A percentile compares a stretch with the other conserved stretches of the same genome.
Evolutionary conservation across 805 yeast genomes (phyloP).

Genomic region (Candida chauliodis): DNA sequence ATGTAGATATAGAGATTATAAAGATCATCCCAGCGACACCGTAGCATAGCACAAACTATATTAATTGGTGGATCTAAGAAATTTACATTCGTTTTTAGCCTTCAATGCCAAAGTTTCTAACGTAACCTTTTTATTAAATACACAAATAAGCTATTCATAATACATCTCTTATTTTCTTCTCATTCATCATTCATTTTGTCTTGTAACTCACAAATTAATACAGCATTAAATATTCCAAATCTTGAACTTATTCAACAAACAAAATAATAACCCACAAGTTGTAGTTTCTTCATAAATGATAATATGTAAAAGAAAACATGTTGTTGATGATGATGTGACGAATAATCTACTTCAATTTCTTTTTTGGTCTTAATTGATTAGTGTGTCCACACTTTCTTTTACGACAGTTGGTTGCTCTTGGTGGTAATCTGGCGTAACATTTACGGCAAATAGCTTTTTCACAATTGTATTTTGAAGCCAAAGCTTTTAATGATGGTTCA

Average conservation of each 20-base stretch:
- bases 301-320: neutral
- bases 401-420: slow-evolving; percentile 99
- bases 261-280: neutral
- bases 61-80: no score
- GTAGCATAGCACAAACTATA: no score
- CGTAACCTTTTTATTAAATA: slow-evolving; percentile 5
- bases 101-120: neutral
- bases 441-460: slow-evolving; percentile 98
- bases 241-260: no score
- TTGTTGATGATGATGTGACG: neutral
- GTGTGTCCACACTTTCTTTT: slow-evolving; percentile 99
- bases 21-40: no score
- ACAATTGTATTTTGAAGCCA: slow-evolving; percentile 99
- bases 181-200: neutral
- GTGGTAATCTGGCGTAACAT: slow-evolving; percentile 99
- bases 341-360: slow-evolving; percentile 84
- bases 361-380: slow-evolving; percentile 99
- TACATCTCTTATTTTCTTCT: neutral
- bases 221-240: no score
- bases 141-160: slow-evolving; percentile 2
- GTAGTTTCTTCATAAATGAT: neutral
- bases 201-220: neutral
- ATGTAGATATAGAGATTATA: no score
- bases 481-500: slow-evolving; percentile 98
- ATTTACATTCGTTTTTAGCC: neutral